Conservation (phyloP, 2,329 filamentous ascomycete genomes). For the Leptographium lundbergii region DNA sequence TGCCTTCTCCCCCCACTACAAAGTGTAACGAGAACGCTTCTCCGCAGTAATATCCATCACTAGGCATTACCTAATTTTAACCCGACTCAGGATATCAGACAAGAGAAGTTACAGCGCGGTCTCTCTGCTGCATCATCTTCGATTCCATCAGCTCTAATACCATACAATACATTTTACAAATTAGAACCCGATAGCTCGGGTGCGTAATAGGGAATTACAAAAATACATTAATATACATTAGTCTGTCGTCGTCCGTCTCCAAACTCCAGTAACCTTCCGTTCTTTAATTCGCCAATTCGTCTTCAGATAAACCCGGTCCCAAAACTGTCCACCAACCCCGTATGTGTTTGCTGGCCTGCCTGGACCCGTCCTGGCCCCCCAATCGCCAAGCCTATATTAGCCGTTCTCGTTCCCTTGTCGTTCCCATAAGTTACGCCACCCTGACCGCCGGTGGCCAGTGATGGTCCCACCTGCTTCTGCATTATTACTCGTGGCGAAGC, state of each 20-base stretch:
- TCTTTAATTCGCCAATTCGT: not conserved
- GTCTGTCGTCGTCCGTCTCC: not conserved
- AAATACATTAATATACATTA: not conserved
- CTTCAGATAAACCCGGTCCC: constrained; percentile 22
- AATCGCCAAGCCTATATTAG: constrained; percentile 4
- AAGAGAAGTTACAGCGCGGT: too few species aligned
- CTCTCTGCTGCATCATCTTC: too few species aligned
- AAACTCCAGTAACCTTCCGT: not conserved
- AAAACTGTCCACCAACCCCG: constrained; percentile 19
- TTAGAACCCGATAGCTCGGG: too few species aligned
- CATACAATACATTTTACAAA: too few species aligned
- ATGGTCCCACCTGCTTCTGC: not conserved
- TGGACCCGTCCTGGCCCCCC: constrained; percentile 4
- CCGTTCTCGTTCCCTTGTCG: not conserved
- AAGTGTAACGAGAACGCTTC: not conserved
- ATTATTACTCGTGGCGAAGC: not conserved
- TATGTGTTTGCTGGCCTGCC: constrained; percentile 12
- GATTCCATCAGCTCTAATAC: too few species aligned
- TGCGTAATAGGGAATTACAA: not conserved
- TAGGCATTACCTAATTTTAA: too few species aligned
- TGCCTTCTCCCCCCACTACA: not conserved
- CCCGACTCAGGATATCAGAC: too few species aligned
- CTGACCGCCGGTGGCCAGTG: too few species aligned
- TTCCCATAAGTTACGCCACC: not conserved
- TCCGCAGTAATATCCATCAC: not conserved